Conservation (phyloP, 768 basidiomycete genomes). For the Cystobasidium ongulense region DNA sequence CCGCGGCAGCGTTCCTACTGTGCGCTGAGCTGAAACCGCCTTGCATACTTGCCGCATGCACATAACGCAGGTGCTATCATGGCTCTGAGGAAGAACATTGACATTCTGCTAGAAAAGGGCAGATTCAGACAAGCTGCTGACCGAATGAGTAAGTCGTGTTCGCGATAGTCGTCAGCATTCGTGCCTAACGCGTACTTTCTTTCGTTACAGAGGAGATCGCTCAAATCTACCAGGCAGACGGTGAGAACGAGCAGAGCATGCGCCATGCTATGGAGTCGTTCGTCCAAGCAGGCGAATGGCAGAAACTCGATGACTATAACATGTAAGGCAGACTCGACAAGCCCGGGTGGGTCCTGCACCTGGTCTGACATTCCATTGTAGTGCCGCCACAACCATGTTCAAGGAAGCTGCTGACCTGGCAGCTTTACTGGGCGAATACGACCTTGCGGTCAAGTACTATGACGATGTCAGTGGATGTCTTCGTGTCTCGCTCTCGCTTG, state of each 20-base stretch:
- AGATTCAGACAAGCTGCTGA: conserved; percentile 97
- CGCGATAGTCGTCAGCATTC: background rate
- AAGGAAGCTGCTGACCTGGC: conserved; percentile 95
- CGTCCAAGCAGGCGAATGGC: conserved; percentile 92
- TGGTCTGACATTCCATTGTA: background rate
- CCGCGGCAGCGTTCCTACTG: too few species aligned
- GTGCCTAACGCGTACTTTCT: background rate
- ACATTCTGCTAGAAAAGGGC: conserved; percentile 69
- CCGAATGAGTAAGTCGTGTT: conserved; percentile 59
- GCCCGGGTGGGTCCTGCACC: background rate
- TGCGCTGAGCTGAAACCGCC: background rate
- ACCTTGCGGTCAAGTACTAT: conserved; percentile 75
- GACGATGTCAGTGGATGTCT: conserved; percentile 11
- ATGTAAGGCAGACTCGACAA: conserved; percentile 52
- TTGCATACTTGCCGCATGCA: background rate
- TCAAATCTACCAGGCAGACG: conserved; percentile 77
- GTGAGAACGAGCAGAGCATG: conserved; percentile 50
- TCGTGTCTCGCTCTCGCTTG: background rate
- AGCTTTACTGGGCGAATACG: conserved; percentile 77
- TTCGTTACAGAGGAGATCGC: conserved; percentile 78
- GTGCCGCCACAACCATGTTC: conserved; percentile 73
- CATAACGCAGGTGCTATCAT: conserved; percentile 69
- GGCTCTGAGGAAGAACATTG: conserved; percentile 74
- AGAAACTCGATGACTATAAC: conserved; percentile 93
- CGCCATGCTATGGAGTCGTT: conserved; percentile 53